Conservation (phyloP, 75 land plant genomes). For the Selaginella tamariscina region DNA sequence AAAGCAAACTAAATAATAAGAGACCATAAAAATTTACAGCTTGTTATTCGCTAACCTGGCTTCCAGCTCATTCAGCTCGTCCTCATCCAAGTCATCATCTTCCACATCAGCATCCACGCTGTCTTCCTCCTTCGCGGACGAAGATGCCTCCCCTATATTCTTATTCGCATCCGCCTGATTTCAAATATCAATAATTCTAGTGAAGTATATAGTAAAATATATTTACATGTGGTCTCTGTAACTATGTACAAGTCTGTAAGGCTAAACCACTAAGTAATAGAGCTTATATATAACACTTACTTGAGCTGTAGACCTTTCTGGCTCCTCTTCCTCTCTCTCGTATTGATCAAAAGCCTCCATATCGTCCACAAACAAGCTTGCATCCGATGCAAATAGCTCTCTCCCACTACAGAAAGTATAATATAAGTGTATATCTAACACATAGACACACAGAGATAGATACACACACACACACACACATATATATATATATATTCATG, state of each 20-base stretch:
- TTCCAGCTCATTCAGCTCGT: slow-evolving; percentile 81
- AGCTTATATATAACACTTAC: background rate
- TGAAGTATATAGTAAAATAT: too few species aligned
- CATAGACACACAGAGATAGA: background rate
- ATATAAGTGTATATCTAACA: background rate
- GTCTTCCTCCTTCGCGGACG: slow-evolving; percentile 38
- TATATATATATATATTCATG: too few species aligned
- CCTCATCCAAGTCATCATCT: slow-evolving; percentile 80
- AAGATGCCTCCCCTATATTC: too few species aligned
- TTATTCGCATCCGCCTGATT: too few species aligned
- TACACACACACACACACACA: background rate
- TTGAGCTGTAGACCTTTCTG: background rate
- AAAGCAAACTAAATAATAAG: too few species aligned
- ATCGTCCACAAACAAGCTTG: slow-evolving; percentile 98
- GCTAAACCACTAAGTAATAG: background rate
- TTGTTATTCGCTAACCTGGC: slow-evolving; percentile 58
- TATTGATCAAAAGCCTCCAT: slow-evolving; percentile 87
- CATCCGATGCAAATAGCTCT: slow-evolving; percentile 82
- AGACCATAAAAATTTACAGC: too few species aligned
- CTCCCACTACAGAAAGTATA: slow-evolving; percentile 65
- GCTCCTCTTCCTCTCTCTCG: slow-evolving; percentile 54
- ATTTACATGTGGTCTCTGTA: too few species aligned
- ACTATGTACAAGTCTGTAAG: background rate
- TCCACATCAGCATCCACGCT: slow-evolving; percentile 26
- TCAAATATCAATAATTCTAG: too few species aligned